Percentiles rank a stretch among this genome's conserved stretches.
Evolutionary conservation across 352 stramenopile species (phyloP).

Genomic region (Hyaloperonospora brassicae): DNA sequence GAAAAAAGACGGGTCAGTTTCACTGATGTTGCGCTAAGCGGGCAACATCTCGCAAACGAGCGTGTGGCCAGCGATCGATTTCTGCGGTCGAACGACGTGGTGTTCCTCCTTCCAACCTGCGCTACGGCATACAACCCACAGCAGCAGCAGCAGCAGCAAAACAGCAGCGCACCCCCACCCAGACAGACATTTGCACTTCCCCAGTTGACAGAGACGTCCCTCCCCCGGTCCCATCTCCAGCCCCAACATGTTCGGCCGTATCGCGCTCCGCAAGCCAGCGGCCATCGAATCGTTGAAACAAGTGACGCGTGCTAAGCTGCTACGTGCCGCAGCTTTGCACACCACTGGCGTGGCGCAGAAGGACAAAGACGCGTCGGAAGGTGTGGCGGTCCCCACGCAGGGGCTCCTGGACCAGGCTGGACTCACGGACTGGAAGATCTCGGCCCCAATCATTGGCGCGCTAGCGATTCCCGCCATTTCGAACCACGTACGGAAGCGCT

Average conservation of each 20-base stretch:
- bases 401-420: constrained; percentile 56
- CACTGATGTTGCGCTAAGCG: constrained; percentile 1
- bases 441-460: constrained; percentile 56
- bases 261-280: constrained; percentile 58
- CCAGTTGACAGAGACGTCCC: too few relatives aligned
- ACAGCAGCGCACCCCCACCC: too few relatives aligned
- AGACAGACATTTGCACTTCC: too few relatives aligned
- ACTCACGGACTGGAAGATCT: constrained; percentile 83
- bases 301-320: constrained; percentile 34
- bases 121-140: constrained; percentile 2
- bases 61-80: constrained; percentile 14
- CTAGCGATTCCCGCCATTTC: constrained; percentile 67
- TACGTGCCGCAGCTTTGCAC: constrained; percentile 47
- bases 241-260: constrained; percentile 65
- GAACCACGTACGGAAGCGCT: constrained; percentile 51
- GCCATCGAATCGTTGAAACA: constrained; percentile 33
- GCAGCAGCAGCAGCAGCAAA: too few relatives aligned
- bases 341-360: constrained; percentile 46
- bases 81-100: not conserved
- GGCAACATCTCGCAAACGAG: constrained; percentile 5
- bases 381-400: constrained; percentile 34
- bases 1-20: too few relatives aligned
- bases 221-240: not conserved
- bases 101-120: constrained; percentile 6
- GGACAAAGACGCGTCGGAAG: constrained; percentile 37